A percentile compares a stretch with the other conserved stretches of the same genome.
Evolutionary conservation across 2,329 filamentous ascomycete species (phyloP).

Genomic region (Penicillium glabrum): DNA sequence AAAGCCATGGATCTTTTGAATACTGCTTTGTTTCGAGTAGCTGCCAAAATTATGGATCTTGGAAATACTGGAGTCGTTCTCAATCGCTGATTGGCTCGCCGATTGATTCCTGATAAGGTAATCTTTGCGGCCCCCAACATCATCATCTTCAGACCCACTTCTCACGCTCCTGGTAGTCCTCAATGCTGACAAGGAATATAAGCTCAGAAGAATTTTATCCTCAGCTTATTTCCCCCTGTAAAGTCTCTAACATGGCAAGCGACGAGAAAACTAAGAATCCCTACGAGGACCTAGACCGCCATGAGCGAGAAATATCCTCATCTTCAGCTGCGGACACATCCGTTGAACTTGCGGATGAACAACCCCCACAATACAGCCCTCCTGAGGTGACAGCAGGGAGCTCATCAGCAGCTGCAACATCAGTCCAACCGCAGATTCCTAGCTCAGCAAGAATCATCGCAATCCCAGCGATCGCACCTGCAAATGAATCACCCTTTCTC

Average conservation of each 20-base stretch:
- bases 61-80: not conserved
- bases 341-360: not conserved
- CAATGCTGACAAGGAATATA: not conserved
- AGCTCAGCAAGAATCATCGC: constrained; percentile 7
- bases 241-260: not conserved
- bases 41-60: not conserved
- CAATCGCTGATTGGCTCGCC: not conserved
- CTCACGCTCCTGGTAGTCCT: not conserved
- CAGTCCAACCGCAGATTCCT: not conserved
- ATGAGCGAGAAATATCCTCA: constrained; percentile 1
- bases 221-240: not conserved
- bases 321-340: not conserved
- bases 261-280: constrained; percentile 1
- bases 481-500: constrained; percentile 15
- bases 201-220: not conserved
- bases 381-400: not conserved
- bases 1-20: too few relatives aligned
- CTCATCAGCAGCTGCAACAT: not conserved
- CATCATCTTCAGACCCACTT: not conserved
- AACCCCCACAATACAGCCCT: not conserved
- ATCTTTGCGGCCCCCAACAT: not conserved
- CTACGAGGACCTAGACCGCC: constrained; percentile 2
- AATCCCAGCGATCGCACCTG: constrained; percentile 14
- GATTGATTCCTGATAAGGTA: not conserved
- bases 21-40: not conserved